phyloP scores from a whole-genome alignment of 805 yeast genomes.

The Yueomyces sinensis region DNA sequence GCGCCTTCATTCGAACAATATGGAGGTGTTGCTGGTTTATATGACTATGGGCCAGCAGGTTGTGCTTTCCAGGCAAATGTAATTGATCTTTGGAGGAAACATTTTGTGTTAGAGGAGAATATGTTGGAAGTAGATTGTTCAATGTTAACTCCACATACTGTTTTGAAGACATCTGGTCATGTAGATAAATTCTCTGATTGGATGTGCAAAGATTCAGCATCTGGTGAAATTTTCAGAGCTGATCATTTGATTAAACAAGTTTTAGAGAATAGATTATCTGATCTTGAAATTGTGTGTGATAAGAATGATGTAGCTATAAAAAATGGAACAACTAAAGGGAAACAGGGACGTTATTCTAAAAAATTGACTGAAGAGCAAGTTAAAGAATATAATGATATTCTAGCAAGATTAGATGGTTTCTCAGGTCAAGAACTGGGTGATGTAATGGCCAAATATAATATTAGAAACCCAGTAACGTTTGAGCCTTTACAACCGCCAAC shows the following conservation, averaged over 20 bases:
- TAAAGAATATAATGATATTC: slow-evolving; percentile 66
- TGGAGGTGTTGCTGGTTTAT: slow-evolving; percentile 96
- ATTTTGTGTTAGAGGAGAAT: slow-evolving; percentile 91
- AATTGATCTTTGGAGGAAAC: slow-evolving; percentile 92
- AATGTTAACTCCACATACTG: slow-evolving; percentile 94
- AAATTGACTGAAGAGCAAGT: slow-evolving; percentile 72
- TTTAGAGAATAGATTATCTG: slow-evolving; percentile 70
- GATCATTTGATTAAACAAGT: slow-evolving; percentile 97
- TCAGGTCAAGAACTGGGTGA: slow-evolving; percentile 88
- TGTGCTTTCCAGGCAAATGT: slow-evolving; percentile 95
- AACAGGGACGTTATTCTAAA: slow-evolving; percentile 54
- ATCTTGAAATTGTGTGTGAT: slow-evolving; percentile 47
- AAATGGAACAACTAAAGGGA: slow-evolving; percentile 39
- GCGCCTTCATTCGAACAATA: slow-evolving; percentile 97
- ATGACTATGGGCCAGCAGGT: slow-evolving; percentile 98
- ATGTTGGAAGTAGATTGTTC: slow-evolving; percentile 98
- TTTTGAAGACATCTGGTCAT: slow-evolving; percentile 95
- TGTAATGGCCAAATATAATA: slow-evolving; percentile 65
- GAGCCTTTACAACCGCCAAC: slow-evolving; percentile 77
- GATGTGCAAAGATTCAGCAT: slow-evolving; percentile 92
- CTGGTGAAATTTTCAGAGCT: slow-evolving; percentile 97
- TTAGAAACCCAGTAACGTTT: slow-evolving; percentile 82
- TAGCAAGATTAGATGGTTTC: slow-evolving; percentile 90
- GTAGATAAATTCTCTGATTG: slow-evolving; percentile 98
- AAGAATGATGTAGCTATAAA: slow-evolving; percentile 83